Conservation (phyloP, 2,329 filamentous ascomycete genomes). For the Alternaria rosae region DNA sequence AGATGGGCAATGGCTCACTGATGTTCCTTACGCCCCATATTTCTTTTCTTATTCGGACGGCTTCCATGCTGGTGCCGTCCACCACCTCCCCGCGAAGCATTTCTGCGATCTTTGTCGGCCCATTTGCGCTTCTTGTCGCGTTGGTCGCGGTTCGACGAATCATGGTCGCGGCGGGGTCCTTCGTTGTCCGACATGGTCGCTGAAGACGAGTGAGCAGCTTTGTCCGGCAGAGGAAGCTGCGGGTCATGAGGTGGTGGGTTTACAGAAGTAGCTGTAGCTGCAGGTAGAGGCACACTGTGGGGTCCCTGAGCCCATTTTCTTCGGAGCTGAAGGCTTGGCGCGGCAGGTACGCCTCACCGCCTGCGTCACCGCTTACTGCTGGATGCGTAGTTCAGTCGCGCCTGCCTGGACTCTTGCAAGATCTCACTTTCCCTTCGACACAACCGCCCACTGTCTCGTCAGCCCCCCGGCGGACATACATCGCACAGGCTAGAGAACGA, state of each 20-base stretch:
- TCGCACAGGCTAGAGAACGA: slow-evolving; percentile 9
- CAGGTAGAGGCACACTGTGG: slow-evolving; percentile 13
- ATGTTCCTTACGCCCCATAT: slow-evolving; percentile 72
- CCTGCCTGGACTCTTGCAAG: slow-evolving; percentile 3
- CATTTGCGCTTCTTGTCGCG: slow-evolving; percentile 46
- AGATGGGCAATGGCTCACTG: slow-evolving; percentile 57
- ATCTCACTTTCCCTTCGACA: slow-evolving; percentile 11
- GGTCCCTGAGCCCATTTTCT: slow-evolving; percentile 31
- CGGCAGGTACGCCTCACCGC: slow-evolving; percentile 34
- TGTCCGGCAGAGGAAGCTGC: slow-evolving; percentile 30
- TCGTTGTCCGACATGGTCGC: slow-evolving; percentile 36
- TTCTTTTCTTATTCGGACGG: slow-evolving; percentile 65
- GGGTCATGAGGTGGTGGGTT: slow-evolving; percentile 29
- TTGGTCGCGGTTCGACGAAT: slow-evolving; percentile 31
- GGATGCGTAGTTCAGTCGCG: not conserved
- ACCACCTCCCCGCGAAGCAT: slow-evolving; percentile 42
- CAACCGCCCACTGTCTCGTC: slow-evolving; percentile 21
- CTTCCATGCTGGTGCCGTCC: slow-evolving; percentile 47
- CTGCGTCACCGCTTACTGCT: slow-evolving; percentile 23
- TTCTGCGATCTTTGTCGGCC: slow-evolving; percentile 34
- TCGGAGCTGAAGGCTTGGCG: slow-evolving; percentile 29
- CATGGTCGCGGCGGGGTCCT: slow-evolving; percentile 28
- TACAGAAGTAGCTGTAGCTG: slow-evolving; percentile 7
- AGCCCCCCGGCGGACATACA: slow-evolving; percentile 20
- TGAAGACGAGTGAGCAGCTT: slow-evolving; percentile 28